Evolutionary conservation across 2,329 filamentous ascomycete species (phyloP).

Genomic region (Penicillium frequentans): DNA sequence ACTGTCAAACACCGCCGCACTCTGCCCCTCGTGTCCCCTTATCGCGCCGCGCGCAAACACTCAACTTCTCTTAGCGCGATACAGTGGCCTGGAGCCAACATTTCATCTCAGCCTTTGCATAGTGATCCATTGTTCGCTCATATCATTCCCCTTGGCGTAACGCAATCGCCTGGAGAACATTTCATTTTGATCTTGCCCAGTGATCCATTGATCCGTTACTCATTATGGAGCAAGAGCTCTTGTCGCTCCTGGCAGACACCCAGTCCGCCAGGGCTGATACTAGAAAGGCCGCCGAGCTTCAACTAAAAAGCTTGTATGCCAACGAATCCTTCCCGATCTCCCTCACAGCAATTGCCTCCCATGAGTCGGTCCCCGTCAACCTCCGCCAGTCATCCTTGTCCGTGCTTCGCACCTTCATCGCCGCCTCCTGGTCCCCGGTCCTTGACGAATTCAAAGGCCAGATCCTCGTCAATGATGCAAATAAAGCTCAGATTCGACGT

Average conservation of each 20-base stretch:
- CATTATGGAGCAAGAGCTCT: slow-evolving; percentile 87
- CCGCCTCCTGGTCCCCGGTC: slow-evolving; percentile 77
- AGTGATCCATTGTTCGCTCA: neutral
- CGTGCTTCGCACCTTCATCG: slow-evolving; percentile 77
- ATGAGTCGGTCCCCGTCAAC: slow-evolving; percentile 69
- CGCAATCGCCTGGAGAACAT: neutral
- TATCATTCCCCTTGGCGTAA: neutral
- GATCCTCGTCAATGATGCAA: slow-evolving; percentile 69
- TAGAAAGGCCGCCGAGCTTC: slow-evolving; percentile 82
- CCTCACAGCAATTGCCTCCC: slow-evolving; percentile 76
- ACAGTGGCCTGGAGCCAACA: neutral
- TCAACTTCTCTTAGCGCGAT: neutral
- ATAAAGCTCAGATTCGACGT: slow-evolving; percentile 71
- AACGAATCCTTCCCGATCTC: slow-evolving; percentile 73
- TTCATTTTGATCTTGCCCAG: neutral
- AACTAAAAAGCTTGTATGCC: slow-evolving; percentile 69
- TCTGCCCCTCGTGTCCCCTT: slow-evolving; percentile 11
- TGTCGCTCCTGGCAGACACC: slow-evolving; percentile 82
- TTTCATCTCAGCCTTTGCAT: neutral
- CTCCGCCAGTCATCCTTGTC: slow-evolving; percentile 83
- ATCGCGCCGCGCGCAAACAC: slow-evolving; percentile 15
- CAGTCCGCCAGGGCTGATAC: slow-evolving; percentile 73
- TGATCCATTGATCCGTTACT: slow-evolving; percentile 6
- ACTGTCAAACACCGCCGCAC: neutral
- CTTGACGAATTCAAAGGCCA: slow-evolving; percentile 69